Evolutionary conservation across 148 eudicot genomes (phyloP), one percentile per base, ranked within the genome.

Genomic region (Vaccinium myrtillus): DNA sequence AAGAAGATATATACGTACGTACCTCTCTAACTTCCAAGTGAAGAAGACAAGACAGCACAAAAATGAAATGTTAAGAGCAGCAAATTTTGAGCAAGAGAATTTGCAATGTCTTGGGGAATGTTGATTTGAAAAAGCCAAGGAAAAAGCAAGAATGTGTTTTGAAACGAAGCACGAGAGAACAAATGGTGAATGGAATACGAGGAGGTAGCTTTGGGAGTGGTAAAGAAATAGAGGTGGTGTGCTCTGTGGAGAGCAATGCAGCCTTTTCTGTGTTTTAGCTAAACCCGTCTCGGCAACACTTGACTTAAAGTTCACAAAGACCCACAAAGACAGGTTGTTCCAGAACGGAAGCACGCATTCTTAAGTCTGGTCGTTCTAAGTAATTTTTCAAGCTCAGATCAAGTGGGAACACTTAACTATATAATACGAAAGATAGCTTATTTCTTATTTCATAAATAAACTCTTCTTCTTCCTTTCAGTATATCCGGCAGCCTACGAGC

Each of bases 191-290:
- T 11, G 82, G 83, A n/a, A 82, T 49, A 58, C 30, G 19, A 63
- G 71, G 39, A 36, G 39, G 39, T 36, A 86, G 87, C 70, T 27
- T 76, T 48, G 74, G 77, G 58, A 82, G 36, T 7, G 8, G 48
- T 65, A 65, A 65, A 65, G 25, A 59, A 59, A 21, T 21, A 10
- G 27, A 21, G 27, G 69, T n/a, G 70, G 70, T 23, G 70, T 23
- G 9, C 30, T n/a, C 23, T 23, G 23, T 65, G 15, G 30, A 23
- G 30, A 65, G 32, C 30, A 65, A 65, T 65, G 70, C 70, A 65
- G 32, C 70, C 14, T 65, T 65, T 65, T 65, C 7, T 3, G 14
- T 13, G 1, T 23, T 43, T 43, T 43, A 43, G 6, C 46, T 5
- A 58, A 19, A 18, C 6, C 63, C 63, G n/a, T 3, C 6, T 43